Evolutionary conservation across 768 basidiomycete genomes (phyloP), one percentile per base, ranked within the genome.

Genomic region (Hortiboletus campestris): DNA sequence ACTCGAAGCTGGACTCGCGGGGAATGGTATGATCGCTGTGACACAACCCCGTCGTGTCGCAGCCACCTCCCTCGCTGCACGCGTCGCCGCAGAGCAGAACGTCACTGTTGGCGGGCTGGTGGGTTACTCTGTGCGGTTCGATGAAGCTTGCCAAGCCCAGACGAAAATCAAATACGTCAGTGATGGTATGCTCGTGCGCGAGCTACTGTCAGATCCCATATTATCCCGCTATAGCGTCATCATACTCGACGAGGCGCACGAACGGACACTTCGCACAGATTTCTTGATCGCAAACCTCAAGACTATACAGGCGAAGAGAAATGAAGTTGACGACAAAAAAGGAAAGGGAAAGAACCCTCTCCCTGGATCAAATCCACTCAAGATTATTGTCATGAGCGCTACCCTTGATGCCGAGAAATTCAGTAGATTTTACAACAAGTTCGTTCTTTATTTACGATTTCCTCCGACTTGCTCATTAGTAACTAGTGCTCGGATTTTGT

Each of bases 41-140:
- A 99, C 97, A 0, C 97, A 99, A 69, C 97, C 97, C 10, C 86
- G 97, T 38, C 82, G 86, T 69, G 95, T 99, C 7, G 97, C 97
- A 13, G 96, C 97, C 0, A 98, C 89, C 1, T 89, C 92, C 32
- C 87, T 99, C n/a, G 95, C 97, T 0, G 74, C 82, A 12, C 88
- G 97, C 35, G 97, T 99, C 11, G 88, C 96, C 0, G 76, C 80
- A 11, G 97, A 99, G 74, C 89, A 89, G 63, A 84, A 84, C 25
- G 78, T 78, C 6, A 63, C 80, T 1, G 69, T 98, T 3, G 97
- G 97, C 43, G 74, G 80, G 7, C 73, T 85, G 25, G 92, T 99
- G 39, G 96, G 97, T 6, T 99, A 99, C 71, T 85, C 93, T 2
- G 94, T 99, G 38, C 90, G 97, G 14, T 99, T 99, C 71, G 94